phyloP scores from a whole-genome alignment of 2,329 filamentous ascomycete genomes.

The Curvularia spicifera region DNA sequence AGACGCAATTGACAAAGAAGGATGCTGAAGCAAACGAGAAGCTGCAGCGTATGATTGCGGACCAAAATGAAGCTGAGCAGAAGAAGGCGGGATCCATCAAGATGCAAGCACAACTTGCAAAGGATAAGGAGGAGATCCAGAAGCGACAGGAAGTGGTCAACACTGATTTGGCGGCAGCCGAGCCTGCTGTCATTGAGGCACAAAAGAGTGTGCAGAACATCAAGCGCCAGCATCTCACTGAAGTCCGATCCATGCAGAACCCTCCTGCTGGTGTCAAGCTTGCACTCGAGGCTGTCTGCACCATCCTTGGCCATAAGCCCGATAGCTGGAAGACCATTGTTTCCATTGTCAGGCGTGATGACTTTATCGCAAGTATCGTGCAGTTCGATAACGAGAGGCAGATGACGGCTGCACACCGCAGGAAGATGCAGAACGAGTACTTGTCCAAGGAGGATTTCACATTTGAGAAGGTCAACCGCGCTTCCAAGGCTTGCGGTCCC shows the following conservation, averaged over 20 bases:
- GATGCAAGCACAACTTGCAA: constrained; percentile 84
- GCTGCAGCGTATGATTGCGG: constrained; percentile 93
- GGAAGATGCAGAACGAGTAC: constrained; percentile 92
- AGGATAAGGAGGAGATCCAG: constrained; percentile 88
- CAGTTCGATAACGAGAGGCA: constrained; percentile 94
- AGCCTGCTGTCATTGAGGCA: constrained; percentile 90
- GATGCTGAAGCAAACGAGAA: constrained; percentile 97
- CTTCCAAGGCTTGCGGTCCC: constrained; percentile 95
- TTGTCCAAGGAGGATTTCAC: constrained; percentile 94
- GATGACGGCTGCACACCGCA: constrained; percentile 83
- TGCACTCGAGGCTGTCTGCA: constrained; percentile 95
- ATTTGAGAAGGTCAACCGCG: constrained; percentile 93
- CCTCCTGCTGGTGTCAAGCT: constrained; percentile 90
- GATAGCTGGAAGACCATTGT: constrained; percentile 92
- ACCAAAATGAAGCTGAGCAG: constrained; percentile 93
- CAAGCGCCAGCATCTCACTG: constrained; percentile 94
- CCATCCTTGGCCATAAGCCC: constrained; percentile 87
- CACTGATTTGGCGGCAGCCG: constrained; percentile 84
- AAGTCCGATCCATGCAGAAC: constrained; percentile 96
- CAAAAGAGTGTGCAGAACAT: constrained; percentile 98
- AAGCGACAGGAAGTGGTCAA: constrained; percentile 82
- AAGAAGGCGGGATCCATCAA: constrained; percentile 86
- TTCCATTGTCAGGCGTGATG: constrained; percentile 84
- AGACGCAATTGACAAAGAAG: constrained; percentile 89
- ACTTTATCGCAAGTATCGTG: constrained; percentile 98